Percentiles rank a stretch among this genome's conserved stretches.
These are phyloP conservation scores for Microsporum ferrugineum DNA, from an alignment of 2,329 filamentous ascomycete species.

Conservation along the genomic window DNA sequence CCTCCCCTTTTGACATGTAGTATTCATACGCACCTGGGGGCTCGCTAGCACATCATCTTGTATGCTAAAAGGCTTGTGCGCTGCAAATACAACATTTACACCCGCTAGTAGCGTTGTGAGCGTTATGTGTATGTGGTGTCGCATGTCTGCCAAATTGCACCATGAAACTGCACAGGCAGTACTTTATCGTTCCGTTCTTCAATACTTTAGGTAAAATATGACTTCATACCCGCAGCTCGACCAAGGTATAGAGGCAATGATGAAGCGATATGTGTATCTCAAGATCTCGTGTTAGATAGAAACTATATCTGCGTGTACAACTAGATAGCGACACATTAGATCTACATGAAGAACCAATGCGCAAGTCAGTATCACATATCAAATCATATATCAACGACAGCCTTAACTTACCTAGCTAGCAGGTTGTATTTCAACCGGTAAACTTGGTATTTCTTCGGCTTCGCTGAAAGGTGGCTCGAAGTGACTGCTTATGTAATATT, in stretches of 20 bases:
- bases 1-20: not conserved
- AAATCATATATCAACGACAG: not conserved
- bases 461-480: slow-evolving; percentile 1
- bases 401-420: not conserved
- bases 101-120: slow-evolving; percentile 24
- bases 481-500: not conserved
- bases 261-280: not conserved
- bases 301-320: not conserved
- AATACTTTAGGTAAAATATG: not conserved
- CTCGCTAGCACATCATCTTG: slow-evolving; percentile 79
- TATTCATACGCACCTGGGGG: slow-evolving; percentile 53
- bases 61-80: slow-evolving; percentile 61
- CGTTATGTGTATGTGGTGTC: slow-evolving; percentile 8
- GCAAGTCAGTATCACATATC: not conserved
- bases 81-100: slow-evolving; percentile 33
- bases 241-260: not conserved
- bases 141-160: not conserved
- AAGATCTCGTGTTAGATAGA: not conserved
- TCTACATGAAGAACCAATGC: not conserved
- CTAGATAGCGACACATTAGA: not conserved
- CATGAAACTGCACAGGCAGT: not conserved
- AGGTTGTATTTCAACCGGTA: not conserved
- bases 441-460: not conserved
- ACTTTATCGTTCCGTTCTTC: not conserved
- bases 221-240: not conserved